Conservation (phyloP, 768 basidiomycete species). For the Rhizopogon sp. region DNA sequence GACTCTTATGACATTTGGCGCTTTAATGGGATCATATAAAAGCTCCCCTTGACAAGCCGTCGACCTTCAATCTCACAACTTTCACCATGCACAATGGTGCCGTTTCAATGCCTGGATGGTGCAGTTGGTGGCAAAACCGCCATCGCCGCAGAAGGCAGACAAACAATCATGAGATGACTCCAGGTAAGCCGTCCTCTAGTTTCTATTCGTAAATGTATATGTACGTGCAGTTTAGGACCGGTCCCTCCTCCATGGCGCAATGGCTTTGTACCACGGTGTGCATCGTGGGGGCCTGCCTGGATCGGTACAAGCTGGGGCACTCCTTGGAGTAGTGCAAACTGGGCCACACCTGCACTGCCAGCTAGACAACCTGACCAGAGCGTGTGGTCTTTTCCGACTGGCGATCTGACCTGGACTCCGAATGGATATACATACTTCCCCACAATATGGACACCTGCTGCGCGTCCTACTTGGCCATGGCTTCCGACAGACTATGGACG, state of each 20-base stretch:
- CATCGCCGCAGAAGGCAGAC: background rate
- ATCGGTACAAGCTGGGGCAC: background rate
- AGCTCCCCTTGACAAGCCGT: background rate
- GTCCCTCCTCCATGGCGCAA: slow-evolving; percentile 1
- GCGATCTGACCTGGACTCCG: slow-evolving; percentile 22
- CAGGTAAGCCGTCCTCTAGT: slow-evolving; percentile 9
- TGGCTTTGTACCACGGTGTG: background rate
- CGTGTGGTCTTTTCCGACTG: slow-evolving; percentile 20
- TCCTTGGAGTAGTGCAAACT: too few species aligned
- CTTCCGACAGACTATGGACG: slow-evolving; percentile 8
- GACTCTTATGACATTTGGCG: background rate
- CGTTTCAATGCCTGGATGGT: background rate
- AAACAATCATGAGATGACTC: slow-evolving; percentile 13
- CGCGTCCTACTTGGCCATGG: slow-evolving; percentile 24
- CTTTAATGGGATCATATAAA: background rate
- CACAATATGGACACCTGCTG: slow-evolving; percentile 15
- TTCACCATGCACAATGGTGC: background rate
- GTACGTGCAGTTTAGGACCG: slow-evolving; percentile 4
- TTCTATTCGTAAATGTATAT: background rate
- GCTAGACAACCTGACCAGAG: slow-evolving; percentile 15
- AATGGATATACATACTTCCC: slow-evolving; percentile 9
- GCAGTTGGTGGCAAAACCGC: background rate
- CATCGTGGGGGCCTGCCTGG: background rate
- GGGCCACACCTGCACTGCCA: slow-evolving; percentile 4
- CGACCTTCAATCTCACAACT: background rate